Evolutionary conservation across 345 rosid genomes (phyloP), one percentile per base, ranked within the genome.

Genomic region (Punica granatum): DNA sequence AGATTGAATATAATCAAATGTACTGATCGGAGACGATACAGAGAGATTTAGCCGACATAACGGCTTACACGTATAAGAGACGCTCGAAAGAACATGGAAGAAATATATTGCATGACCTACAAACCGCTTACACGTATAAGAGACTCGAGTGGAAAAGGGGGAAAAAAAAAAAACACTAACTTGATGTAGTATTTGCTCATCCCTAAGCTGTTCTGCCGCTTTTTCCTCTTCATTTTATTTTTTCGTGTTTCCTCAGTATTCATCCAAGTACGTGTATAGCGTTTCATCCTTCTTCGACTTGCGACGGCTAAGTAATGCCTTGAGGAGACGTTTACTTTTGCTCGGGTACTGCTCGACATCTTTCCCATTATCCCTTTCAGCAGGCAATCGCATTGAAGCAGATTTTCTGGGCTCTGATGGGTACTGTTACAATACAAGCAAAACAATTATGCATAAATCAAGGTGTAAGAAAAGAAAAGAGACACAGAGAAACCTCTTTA

Each of bases 261-360:
- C 97, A 69, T 90, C 97, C 82, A 92, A 76, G 67, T 90, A 90
- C 42, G 89, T 85, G 76, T 87, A 90, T 13, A 90, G 74, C 79
- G 80, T 84, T 26, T 90, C 98, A 49, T 92, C 98, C 73, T 90
- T 92, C 89, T 86, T 90, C 2, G 92, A 83, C 78, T 92, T 92
- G 67, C 97, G 98, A 56, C 96, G 81, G 74, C 98, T 90, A 58
- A 92, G 96, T 76, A 92, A 77, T 21, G 96, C 90, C 80, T 90
- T 90, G 64, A 90, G 93, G 19, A 92, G 85, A 16, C 92, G 87
- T 72, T 90, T 92, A 67, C 98, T 87, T 78, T 90, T 92, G 84
- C 97, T 90, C 3, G 88, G 97, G 63, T 79, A 62, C 12, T 84
- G 92, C 58, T 92, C 93, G 15, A 75, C 28, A 30, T 85, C 92